Conservation (phyloP, 305 asterid species). For the Monarda citriodora region DNA sequence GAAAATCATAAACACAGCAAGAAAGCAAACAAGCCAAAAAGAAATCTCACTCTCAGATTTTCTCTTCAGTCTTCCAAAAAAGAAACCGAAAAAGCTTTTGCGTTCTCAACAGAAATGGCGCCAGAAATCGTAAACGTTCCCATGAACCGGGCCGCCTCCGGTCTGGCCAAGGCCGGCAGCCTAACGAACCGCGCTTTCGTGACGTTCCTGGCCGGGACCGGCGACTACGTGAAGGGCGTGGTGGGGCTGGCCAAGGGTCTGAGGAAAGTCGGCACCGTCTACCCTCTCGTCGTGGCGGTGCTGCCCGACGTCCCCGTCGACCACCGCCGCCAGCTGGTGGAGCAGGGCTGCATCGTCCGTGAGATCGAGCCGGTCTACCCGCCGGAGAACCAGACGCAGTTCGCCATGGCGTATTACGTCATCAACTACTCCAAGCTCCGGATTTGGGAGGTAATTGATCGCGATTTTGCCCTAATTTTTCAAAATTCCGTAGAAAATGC, state of each 20-base stretch:
- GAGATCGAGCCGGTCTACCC: slow-evolving; percentile 50
- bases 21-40: not conserved
- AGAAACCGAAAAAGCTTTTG: not conserved
- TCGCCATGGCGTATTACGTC: slow-evolving; percentile 52
- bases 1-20: not conserved
- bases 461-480: too few relatives aligned
- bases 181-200: slow-evolving; percentile 42
- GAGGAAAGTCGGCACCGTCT: slow-evolving; percentile 30
- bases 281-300: slow-evolving; percentile 52
- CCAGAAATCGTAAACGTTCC: slow-evolving; percentile 22
- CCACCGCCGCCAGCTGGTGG: slow-evolving; percentile 53
- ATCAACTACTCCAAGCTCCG: slow-evolving; percentile 63
- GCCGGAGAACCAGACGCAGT: slow-evolving; percentile 38
- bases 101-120: slow-evolving; percentile 19
- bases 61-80: not conserved
- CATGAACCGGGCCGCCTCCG: slow-evolving; percentile 22
- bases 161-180: slow-evolving; percentile 35
- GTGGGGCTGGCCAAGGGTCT: slow-evolving; percentile 56
- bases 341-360: slow-evolving; percentile 53
- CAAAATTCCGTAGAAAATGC: too few relatives aligned
- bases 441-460: slow-evolving; percentile 44
- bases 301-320: slow-evolving; percentile 56
- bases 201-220: slow-evolving; percentile 49
- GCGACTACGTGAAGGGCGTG: slow-evolving; percentile 50
- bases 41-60: not conserved